These are phyloP conservation scores for Trypanosoma melophagium DNA, from an alignment of 208 protist genomes.

Conservation along the genomic window DNA sequence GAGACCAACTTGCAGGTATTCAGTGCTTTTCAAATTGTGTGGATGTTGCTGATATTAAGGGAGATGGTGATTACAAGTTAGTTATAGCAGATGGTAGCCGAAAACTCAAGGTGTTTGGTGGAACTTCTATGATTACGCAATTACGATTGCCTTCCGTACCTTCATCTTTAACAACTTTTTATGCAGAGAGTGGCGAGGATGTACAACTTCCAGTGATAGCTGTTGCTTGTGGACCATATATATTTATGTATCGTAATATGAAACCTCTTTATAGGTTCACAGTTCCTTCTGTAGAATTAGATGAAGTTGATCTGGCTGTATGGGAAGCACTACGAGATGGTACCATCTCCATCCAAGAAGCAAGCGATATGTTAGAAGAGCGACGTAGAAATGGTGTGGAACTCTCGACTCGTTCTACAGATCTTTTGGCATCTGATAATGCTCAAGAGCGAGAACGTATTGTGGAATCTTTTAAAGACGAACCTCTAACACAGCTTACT, in stretches of 20 bases:
- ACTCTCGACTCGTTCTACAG: slow-evolving; percentile 70
- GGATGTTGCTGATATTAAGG: slow-evolving; percentile 81
- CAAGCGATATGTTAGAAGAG: slow-evolving; percentile 44
- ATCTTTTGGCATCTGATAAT: slow-evolving; percentile 68
- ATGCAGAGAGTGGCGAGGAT: slow-evolving; percentile 53
- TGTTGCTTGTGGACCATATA: slow-evolving; percentile 78
- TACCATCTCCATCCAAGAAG: slow-evolving; percentile 37
- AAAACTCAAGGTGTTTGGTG: slow-evolving; percentile 82
- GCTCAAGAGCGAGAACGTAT: slow-evolving; percentile 48
- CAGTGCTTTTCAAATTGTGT: slow-evolving; percentile 75
- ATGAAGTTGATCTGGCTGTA: slow-evolving; percentile 52
- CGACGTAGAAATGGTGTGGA: slow-evolving; percentile 52
- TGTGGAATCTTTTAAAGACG: slow-evolving; percentile 34
- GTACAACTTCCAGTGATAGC: slow-evolving; percentile 71
- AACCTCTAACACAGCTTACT: slow-evolving; percentile 66
- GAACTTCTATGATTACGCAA: slow-evolving; percentile 82
- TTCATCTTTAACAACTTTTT: slow-evolving; percentile 81
- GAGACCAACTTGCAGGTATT: slow-evolving; percentile 86
- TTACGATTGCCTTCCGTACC: slow-evolving; percentile 84
- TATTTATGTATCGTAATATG: slow-evolving; percentile 93
- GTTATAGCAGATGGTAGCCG: slow-evolving; percentile 84
- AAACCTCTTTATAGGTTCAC: slow-evolving; percentile 92
- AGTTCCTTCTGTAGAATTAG: slow-evolving; percentile 61
- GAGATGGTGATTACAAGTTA: slow-evolving; percentile 93
- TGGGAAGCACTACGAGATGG: slow-evolving; percentile 58